Percentiles rank a stretch among this genome's conserved stretches.
phyloP scores from a whole-genome alignment of 1,139 yeast species.

The Nematodospora anomalae region DNA sequence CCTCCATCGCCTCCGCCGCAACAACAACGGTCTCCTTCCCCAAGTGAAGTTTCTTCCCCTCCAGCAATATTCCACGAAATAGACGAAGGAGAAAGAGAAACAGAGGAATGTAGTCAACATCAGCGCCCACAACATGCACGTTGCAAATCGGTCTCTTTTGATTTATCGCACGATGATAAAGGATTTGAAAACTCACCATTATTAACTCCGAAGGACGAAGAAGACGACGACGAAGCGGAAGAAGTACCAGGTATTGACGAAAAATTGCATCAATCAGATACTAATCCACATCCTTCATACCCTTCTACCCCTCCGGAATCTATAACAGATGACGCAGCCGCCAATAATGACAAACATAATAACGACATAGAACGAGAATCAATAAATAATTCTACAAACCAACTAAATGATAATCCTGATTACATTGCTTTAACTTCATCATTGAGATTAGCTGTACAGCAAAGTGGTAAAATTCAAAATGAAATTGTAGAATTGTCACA shows the following conservation, averaged over 20 bases:
- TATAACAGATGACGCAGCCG: slow-evolving; percentile 6
- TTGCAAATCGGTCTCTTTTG: slow-evolving; percentile 28
- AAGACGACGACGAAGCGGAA: slow-evolving; percentile 25
- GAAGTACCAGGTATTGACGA: background rate
- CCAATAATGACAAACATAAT: background rate
- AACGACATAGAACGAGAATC: background rate
- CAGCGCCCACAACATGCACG: slow-evolving; percentile 19
- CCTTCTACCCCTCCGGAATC: slow-evolving; percentile 15
- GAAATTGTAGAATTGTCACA: slow-evolving; percentile 37
- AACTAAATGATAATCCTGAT: slow-evolving; percentile 35
- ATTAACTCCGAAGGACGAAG: slow-evolving; percentile 47
- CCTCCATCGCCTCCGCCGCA: slow-evolving; percentile 12
- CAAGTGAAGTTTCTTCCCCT: slow-evolving; percentile 16
- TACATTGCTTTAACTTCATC: slow-evolving; percentile 40
- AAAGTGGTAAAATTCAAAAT: slow-evolving; percentile 25
- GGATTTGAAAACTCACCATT: slow-evolving; percentile 35
- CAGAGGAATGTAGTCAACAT: slow-evolving; percentile 8
- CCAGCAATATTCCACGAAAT: slow-evolving; percentile 15
- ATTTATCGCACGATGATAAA: slow-evolving; percentile 23
- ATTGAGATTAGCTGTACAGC: slow-evolving; percentile 29
- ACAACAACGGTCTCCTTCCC: slow-evolving; percentile 32
- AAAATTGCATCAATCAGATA: background rate
- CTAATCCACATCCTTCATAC: slow-evolving; percentile 3
- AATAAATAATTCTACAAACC: slow-evolving; percentile 12
- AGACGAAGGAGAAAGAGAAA: background rate